Conservation (phyloP, 768 basidiomycete species). For the Leucogyrophana mollusca region DNA sequence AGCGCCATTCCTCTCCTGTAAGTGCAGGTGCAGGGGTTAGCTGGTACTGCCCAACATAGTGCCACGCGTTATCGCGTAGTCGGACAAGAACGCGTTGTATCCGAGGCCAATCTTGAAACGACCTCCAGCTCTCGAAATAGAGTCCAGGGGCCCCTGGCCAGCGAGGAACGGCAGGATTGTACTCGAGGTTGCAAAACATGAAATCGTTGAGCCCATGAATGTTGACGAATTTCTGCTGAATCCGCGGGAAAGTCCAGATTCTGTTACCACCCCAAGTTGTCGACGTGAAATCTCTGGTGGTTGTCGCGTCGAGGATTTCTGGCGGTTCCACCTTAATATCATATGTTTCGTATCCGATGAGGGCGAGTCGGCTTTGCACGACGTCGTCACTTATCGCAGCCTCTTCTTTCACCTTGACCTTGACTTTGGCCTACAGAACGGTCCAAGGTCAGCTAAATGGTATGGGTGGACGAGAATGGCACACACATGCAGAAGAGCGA, state of each 20-base stretch:
- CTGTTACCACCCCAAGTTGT: conserved; percentile 17
- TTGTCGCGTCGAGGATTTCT: conserved; percentile 14
- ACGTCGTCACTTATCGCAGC: conserved; percentile 21
- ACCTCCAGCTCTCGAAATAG: conserved; percentile 8
- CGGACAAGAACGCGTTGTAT: conserved; percentile 11
- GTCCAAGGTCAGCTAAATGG: background rate
- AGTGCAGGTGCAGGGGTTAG: conserved; percentile 10
- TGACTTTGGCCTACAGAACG: conserved; percentile 1
- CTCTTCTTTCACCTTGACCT: conserved; percentile 15
- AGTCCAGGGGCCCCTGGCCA: conserved; percentile 15
- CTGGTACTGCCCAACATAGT: conserved; percentile 17
- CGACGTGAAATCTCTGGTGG: conserved; percentile 14
- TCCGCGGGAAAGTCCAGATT: conserved; percentile 11
- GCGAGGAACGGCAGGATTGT: conserved; percentile 16
- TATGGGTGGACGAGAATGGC: background rate
- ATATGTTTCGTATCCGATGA: conserved; percentile 7
- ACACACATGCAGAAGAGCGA: background rate
- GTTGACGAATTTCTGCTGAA: conserved; percentile 9
- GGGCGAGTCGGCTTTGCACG: conserved; percentile 6
- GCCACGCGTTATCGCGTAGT: conserved; percentile 12
- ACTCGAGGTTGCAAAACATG: conserved; percentile 15
- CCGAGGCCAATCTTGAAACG: background rate
- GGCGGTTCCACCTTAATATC: conserved; percentile 12
- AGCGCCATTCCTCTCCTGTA: conserved; percentile 14
- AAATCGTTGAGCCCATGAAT: conserved; percentile 17